Evolutionary conservation across 2,329 filamentous ascomycete species (phyloP).

Genomic region (Colletotrichum tanaceti): DNA sequence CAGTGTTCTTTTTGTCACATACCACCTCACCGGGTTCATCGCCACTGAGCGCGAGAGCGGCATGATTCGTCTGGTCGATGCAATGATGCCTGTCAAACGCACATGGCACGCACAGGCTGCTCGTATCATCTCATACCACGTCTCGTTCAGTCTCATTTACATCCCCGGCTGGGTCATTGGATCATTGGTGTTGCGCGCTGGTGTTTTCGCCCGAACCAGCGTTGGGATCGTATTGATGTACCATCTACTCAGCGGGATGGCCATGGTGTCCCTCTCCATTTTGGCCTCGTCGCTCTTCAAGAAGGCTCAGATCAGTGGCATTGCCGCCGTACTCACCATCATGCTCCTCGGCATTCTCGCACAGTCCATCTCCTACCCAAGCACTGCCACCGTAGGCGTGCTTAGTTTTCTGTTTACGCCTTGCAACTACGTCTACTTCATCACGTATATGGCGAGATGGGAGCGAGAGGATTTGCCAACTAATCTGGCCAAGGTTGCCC

Average conservation of each 20-base stretch:
- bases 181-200: conserved; percentile 70
- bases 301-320: conserved; percentile 88
- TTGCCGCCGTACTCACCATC: conserved; percentile 77
- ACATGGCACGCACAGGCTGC: conserved; percentile 83
- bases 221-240: conserved; percentile 76
- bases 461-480: conserved; percentile 71
- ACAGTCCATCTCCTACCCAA: conserved; percentile 75
- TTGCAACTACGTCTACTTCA: conserved; percentile 88
- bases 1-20: conserved; percentile 82
- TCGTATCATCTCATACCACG: conserved; percentile 81
- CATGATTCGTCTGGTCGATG: conserved; percentile 89
- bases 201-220: conserved; percentile 74
- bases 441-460: conserved; percentile 80
- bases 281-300: conserved; percentile 86
- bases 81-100: conserved; percentile 84
- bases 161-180: conserved; percentile 85
- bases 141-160: conserved; percentile 84
- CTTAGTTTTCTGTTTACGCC: conserved; percentile 84
- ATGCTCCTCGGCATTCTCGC: conserved; percentile 84
- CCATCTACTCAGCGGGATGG: conserved; percentile 80
- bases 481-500: conserved; percentile 71
- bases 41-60: conserved; percentile 87
- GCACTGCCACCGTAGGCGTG: conserved; percentile 72
- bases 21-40: conserved; percentile 87
- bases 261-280: conserved; percentile 83